These are phyloP conservation scores for Ilyonectria sp. DNA, from an alignment of 2,329 filamentous ascomycete genomes.

Conservation along the genomic window DNA sequence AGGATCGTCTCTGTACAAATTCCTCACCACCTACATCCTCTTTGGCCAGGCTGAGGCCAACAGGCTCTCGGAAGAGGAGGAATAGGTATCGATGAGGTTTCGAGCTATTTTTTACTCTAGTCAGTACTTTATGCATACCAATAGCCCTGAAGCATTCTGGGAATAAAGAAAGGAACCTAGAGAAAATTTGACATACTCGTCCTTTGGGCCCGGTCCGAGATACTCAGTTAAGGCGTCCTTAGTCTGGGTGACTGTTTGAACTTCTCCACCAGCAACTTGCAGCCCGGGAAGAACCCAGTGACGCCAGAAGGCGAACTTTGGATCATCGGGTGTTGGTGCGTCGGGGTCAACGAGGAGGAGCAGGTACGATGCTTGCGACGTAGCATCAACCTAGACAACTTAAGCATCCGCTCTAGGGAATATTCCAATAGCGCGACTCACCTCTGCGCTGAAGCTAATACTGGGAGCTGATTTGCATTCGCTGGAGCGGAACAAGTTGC, in stretches of 20 bases:
- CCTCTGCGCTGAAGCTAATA: slow-evolving; percentile 55
- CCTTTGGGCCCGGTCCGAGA: slow-evolving; percentile 61
- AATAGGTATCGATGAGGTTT: slow-evolving; percentile 65
- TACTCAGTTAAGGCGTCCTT: slow-evolving; percentile 59
- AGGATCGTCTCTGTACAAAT: slow-evolving; percentile 61
- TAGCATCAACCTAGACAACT: slow-evolving; percentile 40
- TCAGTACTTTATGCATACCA: not conserved
- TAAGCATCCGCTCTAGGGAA: accelerated
- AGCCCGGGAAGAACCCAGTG: slow-evolving; percentile 66
- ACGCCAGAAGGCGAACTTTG: slow-evolving; percentile 69
- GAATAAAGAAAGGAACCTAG: not conserved
- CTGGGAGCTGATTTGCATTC: slow-evolving; percentile 57
- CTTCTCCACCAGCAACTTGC: slow-evolving; percentile 47
- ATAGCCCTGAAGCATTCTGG: not conserved
- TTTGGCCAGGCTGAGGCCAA: slow-evolving; percentile 52
- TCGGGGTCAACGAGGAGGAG: slow-evolving; percentile 69
- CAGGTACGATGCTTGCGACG: slow-evolving; percentile 56
- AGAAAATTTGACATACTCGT: slow-evolving; percentile 56
- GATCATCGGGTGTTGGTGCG: slow-evolving; percentile 68
- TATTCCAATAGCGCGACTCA: slow-evolving; percentile 4
- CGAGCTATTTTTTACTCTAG: slow-evolving; percentile 50
- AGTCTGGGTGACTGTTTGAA: slow-evolving; percentile 46
- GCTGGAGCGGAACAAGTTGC: slow-evolving; percentile 57
- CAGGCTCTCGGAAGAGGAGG: slow-evolving; percentile 60
- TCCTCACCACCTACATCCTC: slow-evolving; percentile 64